Conservation (phyloP, 805 yeast genomes). For the Metschnikowia baotianmanensis region DNA sequence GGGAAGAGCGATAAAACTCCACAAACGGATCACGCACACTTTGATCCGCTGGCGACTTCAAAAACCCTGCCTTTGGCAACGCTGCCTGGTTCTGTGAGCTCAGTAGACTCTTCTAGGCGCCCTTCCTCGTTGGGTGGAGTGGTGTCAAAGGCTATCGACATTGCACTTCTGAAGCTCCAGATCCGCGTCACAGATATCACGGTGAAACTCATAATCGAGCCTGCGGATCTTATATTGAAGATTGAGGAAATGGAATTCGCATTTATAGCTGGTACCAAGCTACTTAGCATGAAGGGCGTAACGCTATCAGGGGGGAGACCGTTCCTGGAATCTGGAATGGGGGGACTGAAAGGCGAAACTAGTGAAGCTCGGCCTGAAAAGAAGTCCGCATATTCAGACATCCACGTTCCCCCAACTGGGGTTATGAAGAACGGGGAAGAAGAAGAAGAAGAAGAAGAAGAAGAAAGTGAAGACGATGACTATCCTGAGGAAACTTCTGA, state of each 20-base stretch:
- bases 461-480: conserved; percentile 12
- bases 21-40: too few relatives aligned
- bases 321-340: conserved; percentile 30
- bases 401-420: too few relatives aligned
- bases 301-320: conserved; percentile 42
- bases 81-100: too few relatives aligned
- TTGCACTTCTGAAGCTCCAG: conserved; percentile 60
- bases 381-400: too few relatives aligned
- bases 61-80: too few relatives aligned
- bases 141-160: conserved; percentile 63
- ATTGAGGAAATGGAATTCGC: conserved; percentile 30
- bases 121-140: conserved; percentile 50
- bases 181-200: conserved; percentile 46
- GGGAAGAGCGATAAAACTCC: too few relatives aligned
- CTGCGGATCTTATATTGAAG: conserved; percentile 33
- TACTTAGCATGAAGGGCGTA: conserved; percentile 39
- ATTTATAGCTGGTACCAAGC: conserved; percentile 48
- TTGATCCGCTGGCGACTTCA: too few relatives aligned
- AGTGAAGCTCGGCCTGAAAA: neutral
- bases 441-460: neutral
- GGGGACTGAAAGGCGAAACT: conserved; percentile 1
- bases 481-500: too few relatives aligned
- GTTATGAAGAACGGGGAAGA: neutral
- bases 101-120: conserved; percentile 1
- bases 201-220: conserved; percentile 49